Base-by-base conservation (phyloP, 495 filamentous ascomycete species). In the Lophium mytilinum region DNA sequence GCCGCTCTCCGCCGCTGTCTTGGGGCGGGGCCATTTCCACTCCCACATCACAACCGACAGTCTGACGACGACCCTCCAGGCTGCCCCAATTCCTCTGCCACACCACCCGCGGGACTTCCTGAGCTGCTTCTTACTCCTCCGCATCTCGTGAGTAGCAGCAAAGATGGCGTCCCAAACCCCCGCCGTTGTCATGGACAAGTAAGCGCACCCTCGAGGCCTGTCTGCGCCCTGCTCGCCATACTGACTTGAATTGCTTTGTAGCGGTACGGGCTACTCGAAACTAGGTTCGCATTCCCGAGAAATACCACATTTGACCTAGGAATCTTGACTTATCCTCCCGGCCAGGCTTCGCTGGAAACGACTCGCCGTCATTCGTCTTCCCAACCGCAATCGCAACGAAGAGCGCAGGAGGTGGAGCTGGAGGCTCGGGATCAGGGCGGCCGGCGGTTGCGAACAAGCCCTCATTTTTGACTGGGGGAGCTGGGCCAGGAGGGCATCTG, bases 161-260 rank as follows among this genome's bases (percentile, higher is more conserved):
- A 68, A 46, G 68, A 98, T 98, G 93, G 89, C 93, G 63, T 84
- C 84, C 77, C 90, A 96, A 85, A 97, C 93, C 69, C 93, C 93
- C 61, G 93, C 93, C 87, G 94, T 98, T 96, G 93, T 98, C 89
- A 98, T 98, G 89, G 93, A 98, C 93, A 98, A 98, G 93, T 98
- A 85, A 66, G 93, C 9, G 14, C 45, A 12, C 30, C 43, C 80
- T 58, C 47, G 46, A 49, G 51, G 55, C 50, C 52, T 53, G 36
- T 36, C n/a, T 36, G 48, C 30, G 49, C 35, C 15, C 37, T 17
- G 50, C 50, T 52, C 15, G 10, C 33, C 40, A 34, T 36, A 17
- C 55, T 45, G 57, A 58, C 66, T 69, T 52, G 70, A 50, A 9
- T 19, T 49, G 2, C 51, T 42, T 24, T 58, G 40, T 69, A 98